These are phyloP conservation scores for Vinca minor DNA, from an alignment of 257 asterid species.

Conservation along the genomic window DNA sequence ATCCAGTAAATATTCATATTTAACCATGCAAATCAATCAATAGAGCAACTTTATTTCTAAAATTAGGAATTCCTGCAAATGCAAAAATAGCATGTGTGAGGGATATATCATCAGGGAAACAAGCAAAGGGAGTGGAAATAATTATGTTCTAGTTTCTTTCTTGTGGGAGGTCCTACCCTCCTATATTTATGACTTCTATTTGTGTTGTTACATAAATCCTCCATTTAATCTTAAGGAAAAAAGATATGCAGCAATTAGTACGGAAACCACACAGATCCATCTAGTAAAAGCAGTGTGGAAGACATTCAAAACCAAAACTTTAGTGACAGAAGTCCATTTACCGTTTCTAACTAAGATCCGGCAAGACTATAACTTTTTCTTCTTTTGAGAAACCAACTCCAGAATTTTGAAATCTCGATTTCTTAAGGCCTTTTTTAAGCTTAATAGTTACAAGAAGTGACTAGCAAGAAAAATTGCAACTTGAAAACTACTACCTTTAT, in stretches of 20 bases:
- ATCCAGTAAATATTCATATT: too few species aligned
- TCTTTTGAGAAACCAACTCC: too few species aligned
- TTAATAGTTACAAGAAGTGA: too few species aligned
- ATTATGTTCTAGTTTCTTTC: neutral
- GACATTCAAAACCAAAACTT: neutral
- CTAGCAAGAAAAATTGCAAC: neutral
- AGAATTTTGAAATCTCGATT: neutral
- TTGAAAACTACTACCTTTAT: neutral
- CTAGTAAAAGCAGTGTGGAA: neutral
- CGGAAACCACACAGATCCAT: neutral
- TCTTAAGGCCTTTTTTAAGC: neutral
- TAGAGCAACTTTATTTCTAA: slow-evolving; percentile 57
- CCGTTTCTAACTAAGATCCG: neutral
- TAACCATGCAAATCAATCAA: too few species aligned
- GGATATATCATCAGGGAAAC: neutral
- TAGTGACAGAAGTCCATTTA: neutral
- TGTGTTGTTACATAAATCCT: neutral
- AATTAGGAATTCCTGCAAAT: slow-evolving; percentile 35
- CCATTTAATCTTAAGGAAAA: neutral
- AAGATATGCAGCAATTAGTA: neutral
- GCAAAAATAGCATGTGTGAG: slow-evolving; percentile 5
- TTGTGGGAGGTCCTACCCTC: neutral
- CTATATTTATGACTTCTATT: neutral
- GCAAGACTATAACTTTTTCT: too few species aligned
- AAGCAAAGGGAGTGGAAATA: neutral